phyloP scores from a whole-genome alignment of 768 basidiomycete species.

The Podaxis sp. region DNA sequence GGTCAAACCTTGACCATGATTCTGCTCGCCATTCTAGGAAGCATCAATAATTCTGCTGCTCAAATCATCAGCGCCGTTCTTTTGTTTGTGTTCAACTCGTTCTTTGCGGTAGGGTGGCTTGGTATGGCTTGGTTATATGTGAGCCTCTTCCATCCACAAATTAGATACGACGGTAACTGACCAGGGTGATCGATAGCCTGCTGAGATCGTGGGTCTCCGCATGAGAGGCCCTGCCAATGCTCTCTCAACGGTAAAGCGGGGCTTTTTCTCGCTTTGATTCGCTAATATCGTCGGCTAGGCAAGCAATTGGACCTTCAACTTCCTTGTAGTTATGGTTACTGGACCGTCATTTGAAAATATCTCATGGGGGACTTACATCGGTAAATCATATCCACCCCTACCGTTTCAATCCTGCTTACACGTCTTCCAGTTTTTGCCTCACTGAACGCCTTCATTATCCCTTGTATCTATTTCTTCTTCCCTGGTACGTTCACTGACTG shows the following conservation, averaged over 20 bases:
- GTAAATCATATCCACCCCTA: constrained; percentile 16
- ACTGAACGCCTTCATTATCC: constrained; percentile 55
- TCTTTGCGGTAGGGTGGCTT: constrained; percentile 70
- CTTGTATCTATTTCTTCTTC: constrained; percentile 58
- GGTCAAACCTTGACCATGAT: constrained; percentile 61
- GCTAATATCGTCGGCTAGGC: constrained; percentile 21
- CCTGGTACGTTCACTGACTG: constrained; percentile 26
- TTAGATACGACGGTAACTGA: background rate
- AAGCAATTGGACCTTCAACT: constrained; percentile 59
- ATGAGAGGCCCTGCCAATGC: constrained; percentile 67
- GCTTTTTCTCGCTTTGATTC: background rate
- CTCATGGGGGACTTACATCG: constrained; percentile 59
- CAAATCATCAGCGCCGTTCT: constrained; percentile 53
- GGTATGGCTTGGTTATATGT: constrained; percentile 74
- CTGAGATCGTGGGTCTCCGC: constrained; percentile 61
- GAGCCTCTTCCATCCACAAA: constrained; percentile 20
- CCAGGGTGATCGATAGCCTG: constrained; percentile 37
- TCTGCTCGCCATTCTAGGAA: constrained; percentile 56
- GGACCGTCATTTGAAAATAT: constrained; percentile 59
- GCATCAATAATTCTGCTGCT: constrained; percentile 42
- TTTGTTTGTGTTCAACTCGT: constrained; percentile 69
- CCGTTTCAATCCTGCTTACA: background rate
- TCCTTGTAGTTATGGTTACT: constrained; percentile 60
- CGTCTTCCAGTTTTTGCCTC: constrained; percentile 45
- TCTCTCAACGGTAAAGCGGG: constrained; percentile 43